These are phyloP conservation scores for Mycena venus DNA, from an alignment of 768 basidiomycete genomes.

Conservation along the genomic window DNA sequence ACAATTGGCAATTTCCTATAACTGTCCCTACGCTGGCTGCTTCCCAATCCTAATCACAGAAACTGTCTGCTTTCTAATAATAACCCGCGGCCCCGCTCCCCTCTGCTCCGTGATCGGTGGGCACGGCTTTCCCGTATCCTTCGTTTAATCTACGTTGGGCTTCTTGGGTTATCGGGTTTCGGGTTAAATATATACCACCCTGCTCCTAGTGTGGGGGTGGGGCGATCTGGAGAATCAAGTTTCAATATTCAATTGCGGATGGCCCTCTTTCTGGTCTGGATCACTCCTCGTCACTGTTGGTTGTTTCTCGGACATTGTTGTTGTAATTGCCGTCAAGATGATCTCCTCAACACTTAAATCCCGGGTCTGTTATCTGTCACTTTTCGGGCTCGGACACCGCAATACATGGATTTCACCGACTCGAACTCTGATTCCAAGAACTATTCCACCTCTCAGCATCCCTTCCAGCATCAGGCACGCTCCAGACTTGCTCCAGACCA, in stretches of 20 bases:
- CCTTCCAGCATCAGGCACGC: not conserved
- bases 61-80: not conserved
- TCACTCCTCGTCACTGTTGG: too few species aligned
- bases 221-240: not conserved
- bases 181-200: not conserved
- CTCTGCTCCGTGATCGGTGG: not conserved
- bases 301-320: too few species aligned
- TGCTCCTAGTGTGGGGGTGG: not conserved
- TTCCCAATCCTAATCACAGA: not conserved
- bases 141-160: too few species aligned
- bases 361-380: not conserved
- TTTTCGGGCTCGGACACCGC: not conserved
- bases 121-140: too few species aligned
- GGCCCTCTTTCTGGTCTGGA: not conserved
- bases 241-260: not conserved
- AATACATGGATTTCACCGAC: not conserved
- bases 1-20: not conserved
- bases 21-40: not conserved
- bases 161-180: not conserved
- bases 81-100: not conserved
- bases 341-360: too few species aligned
- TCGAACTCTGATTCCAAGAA: not conserved
- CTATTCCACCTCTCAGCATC: not conserved
- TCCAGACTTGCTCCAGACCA: not conserved
- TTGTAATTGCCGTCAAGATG: too few species aligned